Percentiles rank a stretch among this genome's conserved stretches.
Conservation (phyloP, 2,329 filamentous ascomycete species). For the Colletotrichum plurivorum region DNA sequence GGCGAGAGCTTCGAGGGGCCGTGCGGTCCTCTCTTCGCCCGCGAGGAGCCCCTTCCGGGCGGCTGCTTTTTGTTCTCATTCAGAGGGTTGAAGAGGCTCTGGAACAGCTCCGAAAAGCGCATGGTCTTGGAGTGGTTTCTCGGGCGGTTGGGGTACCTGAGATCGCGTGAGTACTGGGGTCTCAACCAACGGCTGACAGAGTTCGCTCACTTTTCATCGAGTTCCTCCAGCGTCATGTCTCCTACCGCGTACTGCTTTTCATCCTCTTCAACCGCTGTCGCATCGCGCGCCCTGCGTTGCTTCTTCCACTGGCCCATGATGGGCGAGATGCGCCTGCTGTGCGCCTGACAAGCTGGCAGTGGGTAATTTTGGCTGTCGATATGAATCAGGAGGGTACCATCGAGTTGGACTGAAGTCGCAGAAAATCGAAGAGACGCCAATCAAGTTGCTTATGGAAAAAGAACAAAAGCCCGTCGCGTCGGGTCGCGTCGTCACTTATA, state of each 20-base stretch:
- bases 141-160: slow-evolving; percentile 86
- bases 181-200: not conserved
- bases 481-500: slow-evolving; percentile 26
- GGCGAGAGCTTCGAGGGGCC: slow-evolving; percentile 74
- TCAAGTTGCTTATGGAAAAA: not conserved
- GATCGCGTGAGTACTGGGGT: slow-evolving; percentile 32
- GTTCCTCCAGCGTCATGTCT: slow-evolving; percentile 56
- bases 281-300: slow-evolving; percentile 49
- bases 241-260: slow-evolving; percentile 63
- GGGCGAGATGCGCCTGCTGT: not conserved
- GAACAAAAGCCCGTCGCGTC: not conserved
- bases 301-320: slow-evolving; percentile 52
- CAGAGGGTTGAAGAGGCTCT: slow-evolving; percentile 84
- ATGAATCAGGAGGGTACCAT: not conserved
- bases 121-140: slow-evolving; percentile 84
- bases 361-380: not conserved
- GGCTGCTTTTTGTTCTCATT: slow-evolving; percentile 85
- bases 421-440: not conserved
- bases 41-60: slow-evolving; percentile 65
- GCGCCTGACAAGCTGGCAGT: not conserved
- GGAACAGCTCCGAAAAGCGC: slow-evolving; percentile 84
- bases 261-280: slow-evolving; percentile 64
- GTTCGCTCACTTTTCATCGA: slow-evolving; percentile 58
- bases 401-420: not conserved
- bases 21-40: slow-evolving; percentile 72